Base-by-base conservation (phyloP, 148 eudicot genomes). In the Vaccinium corymbosum region DNA sequence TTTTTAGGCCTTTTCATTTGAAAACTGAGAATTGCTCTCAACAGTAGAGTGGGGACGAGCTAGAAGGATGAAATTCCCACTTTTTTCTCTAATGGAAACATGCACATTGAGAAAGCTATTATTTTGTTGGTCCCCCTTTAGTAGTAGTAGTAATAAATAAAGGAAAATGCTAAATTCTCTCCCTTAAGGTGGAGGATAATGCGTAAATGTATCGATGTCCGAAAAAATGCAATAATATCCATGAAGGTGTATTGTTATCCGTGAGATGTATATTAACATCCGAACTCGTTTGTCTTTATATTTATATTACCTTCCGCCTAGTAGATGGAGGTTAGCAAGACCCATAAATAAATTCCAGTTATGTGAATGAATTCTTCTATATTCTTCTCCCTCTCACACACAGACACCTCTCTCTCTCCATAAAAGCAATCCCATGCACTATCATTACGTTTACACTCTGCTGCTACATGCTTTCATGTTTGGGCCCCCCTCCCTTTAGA, bases 61-160 rank as follows among this genome's bases (percentile, higher is more conserved):
- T 42, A 6, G 12, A 68, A 52, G 77, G 7, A 27, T 19, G 68
- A 68, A 29, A 27, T 27, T 27, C 73, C 20, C 70, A 71, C 73
- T 81, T 84, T 71, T 84, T 71, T 80, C 57, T 71, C 71, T 84
- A 84, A 84, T 84, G 83, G 86, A 84, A 84, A 80, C 86, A 80
- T 84, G 82, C 83, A 84, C 83, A 56, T 38, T 71, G 53, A 71
- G 38, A 80, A 84, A 75, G 86, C 46, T 42, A 84, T 79, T 7
- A 68, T 80, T 51, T 70, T 46, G 50, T 32, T 76, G 86, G 57
- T 7, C 82, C 86, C 82, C 17, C 12, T 64, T 15, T 62, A n/a
- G 17, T 79, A 27, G 0, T 72, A 35, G 46, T 42, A 35, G 46
- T 42, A 42, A 42, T 42, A 42, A 3, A 42, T 42, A 42, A 42